Conservation (phyloP, 2,329 filamentous ascomycete genomes). For the Stagonosporopsis rhizophila region DNA sequence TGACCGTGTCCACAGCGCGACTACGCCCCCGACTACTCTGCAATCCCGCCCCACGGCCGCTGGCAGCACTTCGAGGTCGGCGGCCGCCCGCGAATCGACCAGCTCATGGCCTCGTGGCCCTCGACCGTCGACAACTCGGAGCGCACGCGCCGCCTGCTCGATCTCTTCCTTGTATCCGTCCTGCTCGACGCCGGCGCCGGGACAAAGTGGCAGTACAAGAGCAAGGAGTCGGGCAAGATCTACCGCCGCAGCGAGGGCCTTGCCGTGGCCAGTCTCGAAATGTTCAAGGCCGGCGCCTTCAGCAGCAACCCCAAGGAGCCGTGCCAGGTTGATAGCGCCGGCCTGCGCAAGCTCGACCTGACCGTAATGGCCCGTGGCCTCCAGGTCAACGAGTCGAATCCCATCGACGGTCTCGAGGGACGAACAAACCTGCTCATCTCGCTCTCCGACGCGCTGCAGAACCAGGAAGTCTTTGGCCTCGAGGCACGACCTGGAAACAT, state of each 20-base stretch:
- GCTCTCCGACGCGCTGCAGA: conserved; percentile 77
- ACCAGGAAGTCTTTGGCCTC: conserved; percentile 82
- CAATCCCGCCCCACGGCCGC: conserved; percentile 84
- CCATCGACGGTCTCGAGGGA: conserved; percentile 84
- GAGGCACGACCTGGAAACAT: conserved; percentile 91
- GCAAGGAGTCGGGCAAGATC: conserved; percentile 80
- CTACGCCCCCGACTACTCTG: conserved; percentile 70
- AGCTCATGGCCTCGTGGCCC: conserved; percentile 74
- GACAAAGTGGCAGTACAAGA: conserved; percentile 90
- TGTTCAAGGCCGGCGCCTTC: conserved; percentile 93
- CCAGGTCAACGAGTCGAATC: conserved; percentile 82
- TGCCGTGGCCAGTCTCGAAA: conserved; percentile 79
- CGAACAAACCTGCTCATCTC: conserved; percentile 79
- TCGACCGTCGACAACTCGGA: conserved; percentile 73
- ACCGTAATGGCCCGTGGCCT: conserved; percentile 80
- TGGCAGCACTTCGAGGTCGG: conserved; percentile 71
- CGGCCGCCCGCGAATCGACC: conserved; percentile 74
- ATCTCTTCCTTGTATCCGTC: conserved; percentile 81
- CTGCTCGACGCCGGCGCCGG: conserved; percentile 89
- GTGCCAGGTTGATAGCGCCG: conserved; percentile 87
- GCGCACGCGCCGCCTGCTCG: conserved; percentile 75
- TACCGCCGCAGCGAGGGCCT: conserved; percentile 89
- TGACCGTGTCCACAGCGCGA: conserved; percentile 62
- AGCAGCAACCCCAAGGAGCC: conserved; percentile 82
- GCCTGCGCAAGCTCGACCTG: conserved; percentile 75